A percentile compares a stretch with the other conserved stretches of the same genome.
These are phyloP conservation scores for Penicillium sp. DNA, from an alignment of 2,329 filamentous ascomycete species.

Conservation along the genomic window DNA sequence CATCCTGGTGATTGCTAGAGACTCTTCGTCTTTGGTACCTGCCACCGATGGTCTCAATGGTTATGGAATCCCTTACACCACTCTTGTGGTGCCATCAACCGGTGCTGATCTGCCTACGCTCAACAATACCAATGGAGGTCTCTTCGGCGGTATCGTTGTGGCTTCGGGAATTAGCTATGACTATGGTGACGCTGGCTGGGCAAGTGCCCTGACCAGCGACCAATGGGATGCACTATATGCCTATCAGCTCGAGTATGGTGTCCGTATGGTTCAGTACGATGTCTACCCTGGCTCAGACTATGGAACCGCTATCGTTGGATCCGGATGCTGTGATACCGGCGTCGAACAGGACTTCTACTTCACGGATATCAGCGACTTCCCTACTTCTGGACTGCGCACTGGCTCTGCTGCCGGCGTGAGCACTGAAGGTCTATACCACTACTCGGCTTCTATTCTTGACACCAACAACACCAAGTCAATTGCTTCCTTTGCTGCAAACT, in stretches of 20 bases:
- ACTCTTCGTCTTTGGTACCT: constrained; percentile 50
- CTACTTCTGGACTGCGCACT: constrained; percentile 56
- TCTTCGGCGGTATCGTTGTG: constrained; percentile 61
- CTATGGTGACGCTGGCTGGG: constrained; percentile 47
- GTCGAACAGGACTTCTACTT: constrained; percentile 57
- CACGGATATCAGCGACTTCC: constrained; percentile 55
- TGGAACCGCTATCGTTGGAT: constrained; percentile 43
- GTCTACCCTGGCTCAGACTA: constrained; percentile 56
- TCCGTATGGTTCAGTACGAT: constrained; percentile 62
- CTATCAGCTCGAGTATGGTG: constrained; percentile 60
- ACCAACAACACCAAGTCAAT: constrained; percentile 55
- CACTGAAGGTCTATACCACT: constrained; percentile 59
- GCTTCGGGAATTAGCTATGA: constrained; percentile 57
- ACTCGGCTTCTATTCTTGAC: constrained; percentile 58
- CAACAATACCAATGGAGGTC: constrained; percentile 53
- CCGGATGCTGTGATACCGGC: constrained; percentile 50
- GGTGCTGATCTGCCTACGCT: constrained; percentile 55
- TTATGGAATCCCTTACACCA: constrained; percentile 62
- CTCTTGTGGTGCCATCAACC: constrained; percentile 55
- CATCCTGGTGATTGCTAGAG: constrained; percentile 58
- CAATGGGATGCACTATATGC: constrained; percentile 59
- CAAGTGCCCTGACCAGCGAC: constrained; percentile 55
- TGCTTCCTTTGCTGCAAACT: constrained; percentile 54
- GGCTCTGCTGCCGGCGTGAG: constrained; percentile 50
- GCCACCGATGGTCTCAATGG: constrained; percentile 58